Percentiles rank a stretch among this genome's conserved stretches.
phyloP scores from a whole-genome alignment of 2,329 filamentous ascomycete genomes.

The Stagonosporopsis tanaceti region DNA sequence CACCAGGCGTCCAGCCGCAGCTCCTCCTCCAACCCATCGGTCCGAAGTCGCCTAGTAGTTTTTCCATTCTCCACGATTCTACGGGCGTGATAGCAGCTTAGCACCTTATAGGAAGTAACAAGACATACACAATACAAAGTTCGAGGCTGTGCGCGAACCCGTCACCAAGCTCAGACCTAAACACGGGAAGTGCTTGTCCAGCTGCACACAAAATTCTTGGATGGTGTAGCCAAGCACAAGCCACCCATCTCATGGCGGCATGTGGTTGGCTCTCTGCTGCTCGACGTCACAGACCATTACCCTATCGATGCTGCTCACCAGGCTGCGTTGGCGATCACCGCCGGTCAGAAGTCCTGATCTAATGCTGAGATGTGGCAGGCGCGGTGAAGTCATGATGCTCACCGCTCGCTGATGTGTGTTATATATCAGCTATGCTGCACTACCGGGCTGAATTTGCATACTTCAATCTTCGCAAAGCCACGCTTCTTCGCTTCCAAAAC shows the following conservation, averaged over 20 bases:
- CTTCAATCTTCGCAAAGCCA: not conserved
- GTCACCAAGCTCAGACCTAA: constrained; percentile 9
- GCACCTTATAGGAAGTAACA: not conserved
- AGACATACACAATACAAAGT: not conserved
- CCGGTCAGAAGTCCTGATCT: constrained; percentile 21
- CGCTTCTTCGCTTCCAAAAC: too few species aligned
- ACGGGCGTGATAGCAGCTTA: not conserved
- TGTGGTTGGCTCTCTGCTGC: constrained; percentile 20
- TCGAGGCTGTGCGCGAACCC: constrained; percentile 4
- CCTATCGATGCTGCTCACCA: constrained; percentile 7
- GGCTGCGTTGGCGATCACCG: constrained; percentile 30
- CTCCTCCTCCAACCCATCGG: not conserved
- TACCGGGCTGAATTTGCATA: not conserved
- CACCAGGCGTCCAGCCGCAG: constrained; percentile 20
- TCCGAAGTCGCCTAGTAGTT: not conserved
- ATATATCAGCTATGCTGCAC: not conserved
- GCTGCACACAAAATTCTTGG: constrained; percentile 5
- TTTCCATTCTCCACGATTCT: not conserved
- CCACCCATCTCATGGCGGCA: constrained; percentile 20
- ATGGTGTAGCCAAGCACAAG: constrained; percentile 28
- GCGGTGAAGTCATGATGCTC: constrained; percentile 11
- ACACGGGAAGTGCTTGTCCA: constrained; percentile 11
- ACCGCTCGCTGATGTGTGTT: not conserved
- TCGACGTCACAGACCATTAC: constrained; percentile 23
- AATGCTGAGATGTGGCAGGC: constrained; percentile 10